Base-by-base conservation (phyloP, 805 yeast genomes). In the Saturnispora besseyi region DNA sequence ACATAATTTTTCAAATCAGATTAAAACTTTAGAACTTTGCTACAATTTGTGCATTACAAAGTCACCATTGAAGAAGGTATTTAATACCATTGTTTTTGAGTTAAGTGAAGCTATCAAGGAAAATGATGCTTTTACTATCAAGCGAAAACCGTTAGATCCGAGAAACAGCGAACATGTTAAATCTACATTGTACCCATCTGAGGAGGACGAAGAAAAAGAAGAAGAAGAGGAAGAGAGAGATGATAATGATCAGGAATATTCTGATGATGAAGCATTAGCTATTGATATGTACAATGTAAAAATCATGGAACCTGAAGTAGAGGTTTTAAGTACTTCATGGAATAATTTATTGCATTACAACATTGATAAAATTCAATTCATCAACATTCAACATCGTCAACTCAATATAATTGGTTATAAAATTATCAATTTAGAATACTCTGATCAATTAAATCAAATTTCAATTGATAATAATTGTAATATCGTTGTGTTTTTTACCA, bases 221-320 rank as follows among this genome's bases (percentile, higher is more conserved):
- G 59, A 50, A n/a, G 60, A 55, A 9, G 59, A 52, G 4, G 60
- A 54, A 5, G 57, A 53, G 7, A 51, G 37, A 36, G 55, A 51
- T 37, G 53, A 57, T 37, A 56, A 49, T 30, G 38, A 40, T 12
- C 66, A 57, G 11, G 59, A 55, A 3, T 61, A 49, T 15, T 59
- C 54, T 10, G 61, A 62, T 22, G 53, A 53, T 26, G 57, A 53
- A 18, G 18, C 18, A 29, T 5, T 21, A 5, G 11, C 12, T 26
- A 40, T 18, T 8, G 33, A 42, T 31, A 45, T 47, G 42, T 4
- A 31, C 30, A 24, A 42, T 21, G 8, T 36, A 6, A 10, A 41
- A 4, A 18, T 46, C 3, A 28, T 24, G 11, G 41, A 34, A 10
- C 37, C 28, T 7, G 36, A 47, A 5, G 22, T 26, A 12, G 50